Conservation (phyloP, 768 basidiomycete species). For the Mycena leptocephala region DNA sequence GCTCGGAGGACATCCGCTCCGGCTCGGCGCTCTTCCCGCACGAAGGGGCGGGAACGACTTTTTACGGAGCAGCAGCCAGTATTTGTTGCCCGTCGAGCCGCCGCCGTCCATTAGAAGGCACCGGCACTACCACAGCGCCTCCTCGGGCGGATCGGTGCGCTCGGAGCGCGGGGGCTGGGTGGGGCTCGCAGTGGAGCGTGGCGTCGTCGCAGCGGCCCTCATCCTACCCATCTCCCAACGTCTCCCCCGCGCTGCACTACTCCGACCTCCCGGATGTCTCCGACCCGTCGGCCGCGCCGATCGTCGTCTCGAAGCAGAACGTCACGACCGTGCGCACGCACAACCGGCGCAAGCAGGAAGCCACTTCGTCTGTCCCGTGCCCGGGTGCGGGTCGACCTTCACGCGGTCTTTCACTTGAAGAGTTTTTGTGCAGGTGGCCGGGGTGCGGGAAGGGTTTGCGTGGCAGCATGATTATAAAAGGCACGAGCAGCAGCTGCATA, state of each 20-base stretch:
- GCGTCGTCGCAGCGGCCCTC: slow-evolving; percentile 61
- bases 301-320: slow-evolving; percentile 76
- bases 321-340: slow-evolving; percentile 94
- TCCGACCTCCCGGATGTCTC: slow-evolving; percentile 65
- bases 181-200: slow-evolving; percentile 50
- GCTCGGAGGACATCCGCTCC: slow-evolving; percentile 67
- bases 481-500: slow-evolving; percentile 95
- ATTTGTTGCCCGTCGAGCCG: slow-evolving; percentile 30
- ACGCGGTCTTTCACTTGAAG: slow-evolving; percentile 96
- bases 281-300: slow-evolving; percentile 12
- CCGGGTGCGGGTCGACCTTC: slow-evolving; percentile 90
- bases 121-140: slow-evolving; percentile 25
- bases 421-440: slow-evolving; percentile 96
- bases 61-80: neutral
- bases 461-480: slow-evolving; percentile 97
- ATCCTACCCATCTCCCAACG: slow-evolving; percentile 81
- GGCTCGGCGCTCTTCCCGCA: neutral
- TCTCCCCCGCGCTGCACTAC: slow-evolving; percentile 71
- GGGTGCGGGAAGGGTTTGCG: slow-evolving; percentile 95
- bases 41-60: neutral
- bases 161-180: slow-evolving; percentile 26
- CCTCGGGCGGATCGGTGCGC: slow-evolving; percentile 17
- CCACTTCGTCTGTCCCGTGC: slow-evolving; percentile 89
- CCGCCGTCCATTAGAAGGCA: slow-evolving; percentile 30
- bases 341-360: slow-evolving; percentile 89